A percentile compares a stretch with the other conserved stretches of the same genome.
phyloP scores from a whole-genome alignment of 192 early-diverging fungal species.

The Backusella luteola region DNA sequence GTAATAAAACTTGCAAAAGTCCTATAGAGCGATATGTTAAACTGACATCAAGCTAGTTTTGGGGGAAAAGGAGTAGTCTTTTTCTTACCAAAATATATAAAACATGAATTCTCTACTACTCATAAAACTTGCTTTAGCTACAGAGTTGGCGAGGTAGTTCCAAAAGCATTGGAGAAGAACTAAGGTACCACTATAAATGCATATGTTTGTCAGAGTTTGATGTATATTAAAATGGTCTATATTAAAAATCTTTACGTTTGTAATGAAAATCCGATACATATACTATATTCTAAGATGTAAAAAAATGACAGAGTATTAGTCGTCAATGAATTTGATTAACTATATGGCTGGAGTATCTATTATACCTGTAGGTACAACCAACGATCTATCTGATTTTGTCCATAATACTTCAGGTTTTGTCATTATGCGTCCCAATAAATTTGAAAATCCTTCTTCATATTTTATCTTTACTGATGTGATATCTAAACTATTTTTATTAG shows the following conservation, averaged over 20 bases:
- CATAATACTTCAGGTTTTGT: slow-evolving; percentile 30
- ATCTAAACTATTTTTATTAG: slow-evolving; percentile 19
- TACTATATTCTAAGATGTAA: slow-evolving; percentile 30
- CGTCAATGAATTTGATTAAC: background rate
- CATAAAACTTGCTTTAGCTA: slow-evolving; percentile 44
- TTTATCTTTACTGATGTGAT: slow-evolving; percentile 29
- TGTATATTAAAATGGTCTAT: background rate
- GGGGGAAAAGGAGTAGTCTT: no score
- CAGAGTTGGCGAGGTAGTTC: slow-evolving; percentile 41
- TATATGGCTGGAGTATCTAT: background rate
- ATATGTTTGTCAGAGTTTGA: background rate
- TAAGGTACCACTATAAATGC: slow-evolving; percentile 29
- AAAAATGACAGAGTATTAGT: no score
- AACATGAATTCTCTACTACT: slow-evolving; percentile 42
- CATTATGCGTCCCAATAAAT: slow-evolving; percentile 10
- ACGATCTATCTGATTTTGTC: slow-evolving; percentile 23
- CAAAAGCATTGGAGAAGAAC: slow-evolving; percentile 45
- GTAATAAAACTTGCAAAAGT: slow-evolving; percentile 31
- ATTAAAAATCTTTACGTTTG: slow-evolving; percentile 33
- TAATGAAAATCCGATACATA: slow-evolving; percentile 38
- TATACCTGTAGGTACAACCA: slow-evolving; percentile 27
- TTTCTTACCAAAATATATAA: slow-evolving; percentile 42
- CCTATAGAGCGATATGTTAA: slow-evolving; percentile 5
- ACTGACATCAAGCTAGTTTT: background rate
- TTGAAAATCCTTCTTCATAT: slow-evolving; percentile 37